Conservation (phyloP, 768 basidiomycete species). For the Rhizopogon vesiculosus region DNA sequence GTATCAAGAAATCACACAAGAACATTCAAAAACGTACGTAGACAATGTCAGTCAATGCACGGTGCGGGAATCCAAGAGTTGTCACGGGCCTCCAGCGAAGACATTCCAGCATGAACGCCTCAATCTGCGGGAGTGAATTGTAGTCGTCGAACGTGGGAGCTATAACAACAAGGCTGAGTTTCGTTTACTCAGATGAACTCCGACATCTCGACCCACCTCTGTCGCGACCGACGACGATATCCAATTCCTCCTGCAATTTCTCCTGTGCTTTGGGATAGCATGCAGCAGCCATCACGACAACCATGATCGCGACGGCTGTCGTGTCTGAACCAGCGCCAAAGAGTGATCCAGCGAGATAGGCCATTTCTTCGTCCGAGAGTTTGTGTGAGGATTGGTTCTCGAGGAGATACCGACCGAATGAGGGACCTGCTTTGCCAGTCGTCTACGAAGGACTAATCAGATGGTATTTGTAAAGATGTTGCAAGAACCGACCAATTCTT, state of each 20-base stretch:
- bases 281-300: constrained; percentile 54
- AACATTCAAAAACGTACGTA: constrained; percentile 38
- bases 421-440: constrained; percentile 22
- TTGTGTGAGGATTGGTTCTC: constrained; percentile 50
- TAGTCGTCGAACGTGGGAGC: constrained; percentile 38
- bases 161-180: constrained; percentile 8
- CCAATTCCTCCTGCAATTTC: constrained; percentile 50
- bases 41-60: constrained; percentile 57
- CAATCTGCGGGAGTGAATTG: constrained; percentile 30
- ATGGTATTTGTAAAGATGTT: neutral
- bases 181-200: neutral
- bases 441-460: constrained; percentile 17
- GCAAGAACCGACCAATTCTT: constrained; percentile 33
- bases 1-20: neutral
- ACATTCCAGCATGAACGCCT: constrained; percentile 37
- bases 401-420: constrained; percentile 56
- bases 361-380: constrained; percentile 51
- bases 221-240: constrained; percentile 43
- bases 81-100: constrained; percentile 39
- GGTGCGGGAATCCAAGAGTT: constrained; percentile 54
- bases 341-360: constrained; percentile 60
- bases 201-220: constrained; percentile 15
- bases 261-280: constrained; percentile 48
- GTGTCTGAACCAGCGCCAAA: constrained; percentile 68
- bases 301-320: constrained; percentile 55